Evolutionary conservation across 2,329 filamentous ascomycete species (phyloP), one percentile per base, ranked within the genome.

Genomic region (Hypoxylon sp.): DNA sequence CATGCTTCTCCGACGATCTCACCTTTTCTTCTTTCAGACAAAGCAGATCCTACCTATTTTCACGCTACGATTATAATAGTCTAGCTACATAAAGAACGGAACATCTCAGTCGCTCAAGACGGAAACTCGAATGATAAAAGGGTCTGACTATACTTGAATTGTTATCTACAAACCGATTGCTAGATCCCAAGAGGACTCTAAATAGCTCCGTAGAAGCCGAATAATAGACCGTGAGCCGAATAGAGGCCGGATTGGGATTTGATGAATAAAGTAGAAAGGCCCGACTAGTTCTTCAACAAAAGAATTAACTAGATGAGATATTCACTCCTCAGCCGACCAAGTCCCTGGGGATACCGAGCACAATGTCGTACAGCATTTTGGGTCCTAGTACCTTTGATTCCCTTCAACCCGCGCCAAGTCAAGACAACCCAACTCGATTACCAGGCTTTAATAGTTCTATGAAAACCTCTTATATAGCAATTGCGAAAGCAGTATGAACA

Each of bases 401-500:
- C n/a, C 5, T 44, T 57, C 46, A 11, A 46, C 17, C 35, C 13
- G 17, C 27, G n/a, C 24, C 21, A 32, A 27, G 11, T 19, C 19
- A 47, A 47, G 21, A 56, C 27, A 21, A 44, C 19, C 47, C 15
- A 29, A 42, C 35, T 65, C 13, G 32, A 58, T 58, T 44, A 53
- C 19, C 32, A 51, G 48, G 42, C 48, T 53, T 10, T 50, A 31
- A 59, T 39, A 50, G 6, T 58, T 46, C 21, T 4, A 63, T 42
- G 39, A 42, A 37, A 31, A 46, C 35, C 21, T 17, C 21, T 42
- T 48, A 61, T 31, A 13, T 29, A 7, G 31, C 42, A 51, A 17
- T 46, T 50, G 32, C 42, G 29, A 66, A 66, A 60, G 47, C 50
- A 57, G 35, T 48, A 46, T 55, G 32, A 24, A 56, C 37, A 29